These are phyloP conservation scores for Gynandropsis gynandra DNA, from an alignment of 345 rosid species.

Conservation along the genomic window DNA sequence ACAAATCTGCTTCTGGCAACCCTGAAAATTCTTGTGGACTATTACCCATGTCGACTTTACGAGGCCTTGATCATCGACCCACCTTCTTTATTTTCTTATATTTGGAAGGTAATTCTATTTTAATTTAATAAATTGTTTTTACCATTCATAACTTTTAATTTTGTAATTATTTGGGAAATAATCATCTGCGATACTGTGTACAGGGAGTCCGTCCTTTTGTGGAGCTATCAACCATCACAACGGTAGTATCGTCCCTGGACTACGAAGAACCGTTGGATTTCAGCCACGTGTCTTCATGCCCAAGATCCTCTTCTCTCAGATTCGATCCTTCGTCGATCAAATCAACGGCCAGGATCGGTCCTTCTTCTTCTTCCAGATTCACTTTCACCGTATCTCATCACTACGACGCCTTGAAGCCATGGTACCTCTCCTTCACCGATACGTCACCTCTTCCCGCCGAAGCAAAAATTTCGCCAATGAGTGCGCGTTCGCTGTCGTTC, in stretches of 20 bases:
- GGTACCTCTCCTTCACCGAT: slow-evolving; percentile 78
- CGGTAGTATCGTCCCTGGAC: slow-evolving; percentile 61
- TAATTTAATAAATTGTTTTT: no score
- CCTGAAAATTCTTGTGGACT: slow-evolving; percentile 68
- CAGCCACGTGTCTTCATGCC: slow-evolving; percentile 43
- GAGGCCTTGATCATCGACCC: slow-evolving; percentile 86
- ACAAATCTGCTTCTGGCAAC: slow-evolving; percentile 63
- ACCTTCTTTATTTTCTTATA: slow-evolving; percentile 80
- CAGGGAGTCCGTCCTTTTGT: slow-evolving; percentile 94
- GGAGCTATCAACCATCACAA: slow-evolving; percentile 63
- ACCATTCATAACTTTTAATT: no score
- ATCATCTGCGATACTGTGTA: slow-evolving; percentile 4
- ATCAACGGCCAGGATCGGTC: slow-evolving; percentile 65
- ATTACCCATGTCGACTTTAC: slow-evolving; percentile 78
- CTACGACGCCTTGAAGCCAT: slow-evolving; percentile 80
- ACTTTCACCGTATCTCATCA: slow-evolving; percentile 83
- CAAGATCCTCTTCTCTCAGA: slow-evolving; percentile 67
- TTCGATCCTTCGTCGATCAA: slow-evolving; percentile 50
- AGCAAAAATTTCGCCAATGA: slow-evolving; percentile 56
- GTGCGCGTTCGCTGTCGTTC: slow-evolving; percentile 62
- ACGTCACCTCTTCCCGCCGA: slow-evolving; percentile 41
- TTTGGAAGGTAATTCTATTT: slow-evolving; percentile 70
- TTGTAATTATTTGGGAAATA: not conserved
- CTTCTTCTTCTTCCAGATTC: slow-evolving; percentile 84
- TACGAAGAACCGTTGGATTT: slow-evolving; percentile 60